Evolutionary conservation across 2,329 filamentous ascomycete genomes (phyloP), one percentile per base, ranked within the genome.

Genomic region (Plectosphaerella cucumerina): DNA sequence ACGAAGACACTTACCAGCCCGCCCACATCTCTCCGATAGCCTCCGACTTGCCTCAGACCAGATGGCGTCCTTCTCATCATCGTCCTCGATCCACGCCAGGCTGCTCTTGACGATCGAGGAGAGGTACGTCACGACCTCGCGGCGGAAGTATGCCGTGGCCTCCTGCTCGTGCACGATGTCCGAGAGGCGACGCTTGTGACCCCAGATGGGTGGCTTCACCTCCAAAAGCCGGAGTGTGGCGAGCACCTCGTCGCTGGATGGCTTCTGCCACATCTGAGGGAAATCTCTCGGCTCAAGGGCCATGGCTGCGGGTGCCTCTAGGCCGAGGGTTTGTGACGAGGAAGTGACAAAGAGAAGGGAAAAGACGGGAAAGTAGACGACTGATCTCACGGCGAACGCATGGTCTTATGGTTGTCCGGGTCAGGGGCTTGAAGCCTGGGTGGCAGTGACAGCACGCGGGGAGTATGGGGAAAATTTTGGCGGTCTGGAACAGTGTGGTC

Each of bases 11-110:
- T 52, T 72, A 82, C 81, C 82, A 51, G 79, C 80, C 49, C 94
- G 80, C 1, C 94, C 94, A 55, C 91, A 96, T 15, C 93, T 80
- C 68, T 97, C 92, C 42, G 89, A 86, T 54, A 97, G 79, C 45
- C 93, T 80, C 53, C 80, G 80, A 59, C 90, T 91, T 2, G 93
- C 91, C 57, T 85, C 75, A 44, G 88, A 84, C 89, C 91, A 96
- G 14, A 95, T 69, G 6, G 69, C 62, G 63, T 93, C 89, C 61
- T 78, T 82, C 56, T 81, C 73, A 3, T 81, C 81, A 21, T 90
- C 85, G 52, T 82, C 75, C 8, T 77, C 66, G 51, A 93, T 80
- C 89, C 89, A 94, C 15, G 67, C 64, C 35, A 94, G 73, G 5
- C 76, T 72, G 60, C 78, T 89, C 60, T 80, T 80, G 60, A 92